Conservation (phyloP, 2,329 filamentous ascomycete species). For the Pseudocercospora musae region DNA sequence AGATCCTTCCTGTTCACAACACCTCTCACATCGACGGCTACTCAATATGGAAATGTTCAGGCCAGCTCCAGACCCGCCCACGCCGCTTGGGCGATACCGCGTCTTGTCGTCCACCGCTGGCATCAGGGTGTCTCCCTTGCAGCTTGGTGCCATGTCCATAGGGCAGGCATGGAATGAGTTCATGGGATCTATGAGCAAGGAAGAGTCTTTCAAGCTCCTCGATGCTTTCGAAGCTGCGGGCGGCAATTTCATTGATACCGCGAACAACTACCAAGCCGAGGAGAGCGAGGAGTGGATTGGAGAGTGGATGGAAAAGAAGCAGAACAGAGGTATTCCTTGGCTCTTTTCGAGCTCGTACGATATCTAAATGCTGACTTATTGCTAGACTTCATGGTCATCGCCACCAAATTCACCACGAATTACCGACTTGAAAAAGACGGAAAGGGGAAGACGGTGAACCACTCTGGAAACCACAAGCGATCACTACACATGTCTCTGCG, state of each 20-base stretch:
- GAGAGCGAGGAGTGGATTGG: constrained; percentile 45
- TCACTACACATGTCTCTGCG: constrained; percentile 53
- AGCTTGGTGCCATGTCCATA: not conserved
- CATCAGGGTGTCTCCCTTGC: constrained; percentile 44
- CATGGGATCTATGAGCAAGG: constrained; percentile 65
- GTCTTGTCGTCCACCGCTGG: constrained; percentile 51
- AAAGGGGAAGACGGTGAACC: constrained; percentile 60
- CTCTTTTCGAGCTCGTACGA: not conserved
- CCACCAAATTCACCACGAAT: constrained; percentile 40
- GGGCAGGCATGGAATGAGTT: constrained; percentile 50
- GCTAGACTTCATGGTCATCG: constrained; percentile 38
- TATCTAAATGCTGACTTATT: constrained; percentile 24
- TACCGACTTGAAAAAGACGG: constrained; percentile 28
- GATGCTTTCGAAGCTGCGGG: constrained; percentile 36
- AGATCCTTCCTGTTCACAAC: not conserved
- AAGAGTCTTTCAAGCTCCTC: constrained; percentile 57
- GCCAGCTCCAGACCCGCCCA: constrained; percentile 44
- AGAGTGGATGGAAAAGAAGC: constrained; percentile 43
- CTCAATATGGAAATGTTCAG: constrained; percentile 25
- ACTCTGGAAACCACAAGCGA: constrained; percentile 60
- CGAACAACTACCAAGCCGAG: constrained; percentile 41
- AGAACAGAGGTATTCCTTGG: constrained; percentile 25
- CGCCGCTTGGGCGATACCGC: constrained; percentile 55
- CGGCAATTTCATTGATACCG: constrained; percentile 36
- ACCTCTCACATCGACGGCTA: not conserved